A percentile compares a stretch with the other conserved stretches of the same genome.
phyloP scores from a whole-genome alignment of 1,284 basidiomycete genomes.

The Rhodotorula sp. region DNA sequence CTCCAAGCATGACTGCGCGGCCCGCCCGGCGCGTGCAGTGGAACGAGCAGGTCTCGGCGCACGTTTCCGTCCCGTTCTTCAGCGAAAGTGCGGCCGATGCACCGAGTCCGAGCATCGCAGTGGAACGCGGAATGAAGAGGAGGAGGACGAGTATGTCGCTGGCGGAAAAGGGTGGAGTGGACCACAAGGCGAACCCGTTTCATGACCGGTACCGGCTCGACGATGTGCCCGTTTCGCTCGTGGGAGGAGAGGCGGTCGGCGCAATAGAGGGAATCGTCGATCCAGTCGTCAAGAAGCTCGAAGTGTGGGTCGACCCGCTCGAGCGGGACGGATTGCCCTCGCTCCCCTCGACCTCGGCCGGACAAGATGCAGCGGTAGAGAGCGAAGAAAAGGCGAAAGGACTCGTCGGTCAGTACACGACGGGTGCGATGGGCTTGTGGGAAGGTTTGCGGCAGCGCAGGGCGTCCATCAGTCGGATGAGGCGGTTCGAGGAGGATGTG shows the following conservation, averaged over 20 bases:
- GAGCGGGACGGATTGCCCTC: slow-evolving; percentile 53
- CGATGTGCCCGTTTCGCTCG: slow-evolving; percentile 11
- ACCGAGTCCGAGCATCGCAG: background rate
- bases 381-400: slow-evolving; percentile 8
- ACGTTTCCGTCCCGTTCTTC: background rate
- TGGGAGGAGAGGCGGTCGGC: slow-evolving; percentile 1
- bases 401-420: slow-evolving; percentile 44
- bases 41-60: slow-evolving; percentile 6
- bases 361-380: slow-evolving; percentile 33
- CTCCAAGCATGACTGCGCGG: background rate
- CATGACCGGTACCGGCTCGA: slow-evolving; percentile 9
- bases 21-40: slow-evolving; percentile 1
- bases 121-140: background rate
- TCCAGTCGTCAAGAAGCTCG: slow-evolving; percentile 1
- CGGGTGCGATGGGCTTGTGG: slow-evolving; percentile 18
- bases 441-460: slow-evolving; percentile 3
- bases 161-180: background rate
- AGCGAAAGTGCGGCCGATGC: background rate
- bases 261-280: background rate
- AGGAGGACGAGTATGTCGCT: background rate
- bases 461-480: background rate
- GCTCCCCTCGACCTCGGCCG: slow-evolving; percentile 30
- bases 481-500: slow-evolving; percentile 1
- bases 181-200: slow-evolving; percentile 1
- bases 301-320: slow-evolving; percentile 50